Conservation (phyloP, 225 moss, liverwort and hornwort species). For the Polytrichum commune region DNA sequence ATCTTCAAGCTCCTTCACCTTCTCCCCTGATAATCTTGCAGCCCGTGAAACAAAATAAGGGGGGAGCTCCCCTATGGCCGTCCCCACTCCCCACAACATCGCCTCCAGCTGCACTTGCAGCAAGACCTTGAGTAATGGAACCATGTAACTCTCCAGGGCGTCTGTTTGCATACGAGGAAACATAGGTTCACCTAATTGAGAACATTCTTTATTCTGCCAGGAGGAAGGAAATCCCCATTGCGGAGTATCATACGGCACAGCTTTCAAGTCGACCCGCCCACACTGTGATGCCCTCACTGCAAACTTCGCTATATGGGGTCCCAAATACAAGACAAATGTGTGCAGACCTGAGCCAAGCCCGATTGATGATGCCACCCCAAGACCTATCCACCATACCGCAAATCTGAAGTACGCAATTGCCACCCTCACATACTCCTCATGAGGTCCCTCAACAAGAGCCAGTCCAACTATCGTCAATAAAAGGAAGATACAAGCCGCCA, state of each 20-base stretch:
- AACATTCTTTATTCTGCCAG: conserved; percentile 72
- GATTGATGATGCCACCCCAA: conserved; percentile 86
- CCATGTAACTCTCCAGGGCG: conserved; percentile 55
- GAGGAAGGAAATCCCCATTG: conserved; percentile 78
- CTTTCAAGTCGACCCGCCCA: conserved; percentile 88
- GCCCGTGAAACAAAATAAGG: conserved; percentile 91
- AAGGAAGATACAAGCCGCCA: conserved; percentile 26
- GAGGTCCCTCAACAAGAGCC: conserved; percentile 75
- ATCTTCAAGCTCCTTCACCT: conserved; percentile 76
- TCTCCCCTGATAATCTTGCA: conserved; percentile 81
- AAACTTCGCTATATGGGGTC: conserved; percentile 83
- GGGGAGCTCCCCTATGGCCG: conserved; percentile 88
- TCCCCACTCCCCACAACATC: conserved; percentile 82
- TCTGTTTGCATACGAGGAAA: conserved; percentile 65
- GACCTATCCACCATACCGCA: conserved; percentile 80
- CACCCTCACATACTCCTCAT: conserved; percentile 62
- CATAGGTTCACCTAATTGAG: conserved; percentile 47
- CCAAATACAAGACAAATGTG: conserved; percentile 83
- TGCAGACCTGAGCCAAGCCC: conserved; percentile 90
- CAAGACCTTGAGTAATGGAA: conserved; percentile 68
- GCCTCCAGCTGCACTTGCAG: conserved; percentile 88
- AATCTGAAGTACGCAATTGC: conserved; percentile 62
- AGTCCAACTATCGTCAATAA: conserved; percentile 30
- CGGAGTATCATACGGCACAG: conserved; percentile 74
- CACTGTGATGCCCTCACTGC: conserved; percentile 71